Base-by-base conservation (phyloP, 1,284 basidiomycete genomes). In the Papiliotrema fonsecae region DNA sequence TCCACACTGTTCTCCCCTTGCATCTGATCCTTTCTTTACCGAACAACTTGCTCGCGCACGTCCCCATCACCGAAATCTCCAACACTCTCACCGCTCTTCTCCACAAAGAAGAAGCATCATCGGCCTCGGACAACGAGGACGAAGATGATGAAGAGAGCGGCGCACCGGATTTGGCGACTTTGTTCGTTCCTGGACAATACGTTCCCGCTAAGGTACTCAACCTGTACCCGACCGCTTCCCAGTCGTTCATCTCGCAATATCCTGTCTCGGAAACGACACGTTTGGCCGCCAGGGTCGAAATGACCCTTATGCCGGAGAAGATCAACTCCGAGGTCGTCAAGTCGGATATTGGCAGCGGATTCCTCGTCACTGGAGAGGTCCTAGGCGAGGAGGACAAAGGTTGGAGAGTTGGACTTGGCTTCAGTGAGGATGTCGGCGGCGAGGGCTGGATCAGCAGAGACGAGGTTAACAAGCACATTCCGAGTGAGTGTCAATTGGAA, bases 1-100 rank as follows among this genome's bases (percentile, higher is more conserved):
- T 99, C 42, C 80, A 90, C 58, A 84, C 87, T 14, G 81, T 98
- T 41, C 83, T 91, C 55, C 89, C 94, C 3, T 82, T 98, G 22
- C 88, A 89, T 40, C 80, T 99, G 37, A 82, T 98, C 50, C 78
- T 98, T 22, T 97, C 93, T 6, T 79, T 99, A 21, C 94, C 96
- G 21, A 89, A 93, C 68, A 94, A 98, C 76, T 82, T 99, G 36
- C 82, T 92, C 56, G 96, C 83, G 4, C 93, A 98, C 73, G 80
- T 98, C 24, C 94, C 96, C 10, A 92, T 98, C 61, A 97, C 93
- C 28, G 85, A 93, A 71, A 82, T 98, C 53, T 91, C 92, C n/a
- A 75, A 81, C 14, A 83, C 87, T 58, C 81, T 94, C 54, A 97
- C 93, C 3, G 62, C 77, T 22, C 77, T 81, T 16, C 78, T 82